A percentile compares a stretch with the other conserved stretches of the same genome.
Evolutionary conservation across 2,329 filamentous ascomycete species (phyloP).

Genomic region (Penicillium thymicola): DNA sequence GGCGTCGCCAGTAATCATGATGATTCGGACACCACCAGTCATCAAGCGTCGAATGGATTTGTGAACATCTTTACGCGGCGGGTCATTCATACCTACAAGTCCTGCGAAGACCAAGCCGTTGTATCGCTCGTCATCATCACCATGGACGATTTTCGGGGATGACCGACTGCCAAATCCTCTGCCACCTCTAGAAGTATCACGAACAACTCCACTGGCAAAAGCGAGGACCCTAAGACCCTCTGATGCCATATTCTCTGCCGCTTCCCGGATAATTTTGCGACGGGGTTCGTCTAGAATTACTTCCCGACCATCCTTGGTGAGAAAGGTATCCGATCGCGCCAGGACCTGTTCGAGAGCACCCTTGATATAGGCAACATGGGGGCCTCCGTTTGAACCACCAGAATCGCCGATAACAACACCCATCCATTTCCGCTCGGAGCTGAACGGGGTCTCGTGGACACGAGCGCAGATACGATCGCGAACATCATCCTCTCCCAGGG

Average conservation of each 20-base stretch:
- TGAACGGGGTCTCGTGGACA: slow-evolving; percentile 86
- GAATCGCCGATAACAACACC: slow-evolving; percentile 73
- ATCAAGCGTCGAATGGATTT: slow-evolving; percentile 85
- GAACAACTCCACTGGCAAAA: slow-evolving; percentile 80
- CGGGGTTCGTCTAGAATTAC: slow-evolving; percentile 75
- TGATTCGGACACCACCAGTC: slow-evolving; percentile 91
- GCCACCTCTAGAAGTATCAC: slow-evolving; percentile 43
- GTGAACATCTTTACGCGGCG: slow-evolving; percentile 84
- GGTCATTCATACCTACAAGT: slow-evolving; percentile 95
- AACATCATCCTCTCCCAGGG: slow-evolving; percentile 86
- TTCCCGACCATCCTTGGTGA: slow-evolving; percentile 81
- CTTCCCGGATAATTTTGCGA: slow-evolving; percentile 69
- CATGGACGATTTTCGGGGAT: slow-evolving; percentile 41
- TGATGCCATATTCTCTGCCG: slow-evolving; percentile 80
- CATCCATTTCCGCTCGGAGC: slow-evolving; percentile 99
- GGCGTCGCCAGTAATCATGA: slow-evolving; percentile 98
- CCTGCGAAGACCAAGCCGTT: slow-evolving; percentile 84
- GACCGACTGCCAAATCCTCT: slow-evolving; percentile 54
- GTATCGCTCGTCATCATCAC: slow-evolving; percentile 69
- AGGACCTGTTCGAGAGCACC: slow-evolving; percentile 87
- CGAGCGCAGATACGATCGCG: slow-evolving; percentile 81
- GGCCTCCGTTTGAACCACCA: slow-evolving; percentile 55
- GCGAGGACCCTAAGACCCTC: slow-evolving; percentile 87
- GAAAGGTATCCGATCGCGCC: slow-evolving; percentile 82
- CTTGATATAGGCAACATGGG: slow-evolving; percentile 90